Base-by-base conservation (phyloP, 495 filamentous ascomycete species). In the Hypoxylon intermedium region DNA sequence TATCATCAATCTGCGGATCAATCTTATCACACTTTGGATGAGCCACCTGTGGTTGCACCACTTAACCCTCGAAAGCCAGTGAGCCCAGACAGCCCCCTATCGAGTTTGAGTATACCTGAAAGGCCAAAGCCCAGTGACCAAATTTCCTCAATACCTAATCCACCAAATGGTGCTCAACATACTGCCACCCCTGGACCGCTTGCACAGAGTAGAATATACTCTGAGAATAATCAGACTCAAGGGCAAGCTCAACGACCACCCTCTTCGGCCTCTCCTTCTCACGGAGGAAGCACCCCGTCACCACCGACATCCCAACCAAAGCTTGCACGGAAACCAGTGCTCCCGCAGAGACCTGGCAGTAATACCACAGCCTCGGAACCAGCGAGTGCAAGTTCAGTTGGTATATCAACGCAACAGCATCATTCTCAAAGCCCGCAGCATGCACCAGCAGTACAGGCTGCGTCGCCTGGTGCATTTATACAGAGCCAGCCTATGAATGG, bases 51-150 rank as follows among this genome's bases (percentile, higher is more conserved):
- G 15, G 37, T 59, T 46, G 49, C 55, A 31, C 55, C 61, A 11
- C 33, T 65, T 30, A 59, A 37, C 26, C 54, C 54, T 19, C 50
- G 44, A 31, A 58, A 52, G 23, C 61, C 54, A 59, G 28, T 50
- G 20, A 65, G 49, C 16, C 61, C 55, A 33, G 45, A 54, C 34
- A 40, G 38, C 1, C 26, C 12, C 6, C 20, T 43, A 6, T 19
- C 44, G 28, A 48, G n/a, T 11, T 16, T 15, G 20, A 4, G 23
- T 3, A 13, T 24, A 6, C 13, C 57, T 30, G 49, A 31, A 16
- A 31, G 12, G 13, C 9, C 44, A 28, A 51, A 6, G n/a, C 51
- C 51, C 24, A 43, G 34, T 52, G 26, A 26, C 19, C 60, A 57
- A 31, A 11, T 6, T n/a, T 28, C 36, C 11, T n/a, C 36, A 15